A percentile compares a stretch with the other conserved stretches of the same genome.
Conservation (phyloP, 2,329 filamentous ascomycete genomes). For the Fusarium scirpi region DNA sequence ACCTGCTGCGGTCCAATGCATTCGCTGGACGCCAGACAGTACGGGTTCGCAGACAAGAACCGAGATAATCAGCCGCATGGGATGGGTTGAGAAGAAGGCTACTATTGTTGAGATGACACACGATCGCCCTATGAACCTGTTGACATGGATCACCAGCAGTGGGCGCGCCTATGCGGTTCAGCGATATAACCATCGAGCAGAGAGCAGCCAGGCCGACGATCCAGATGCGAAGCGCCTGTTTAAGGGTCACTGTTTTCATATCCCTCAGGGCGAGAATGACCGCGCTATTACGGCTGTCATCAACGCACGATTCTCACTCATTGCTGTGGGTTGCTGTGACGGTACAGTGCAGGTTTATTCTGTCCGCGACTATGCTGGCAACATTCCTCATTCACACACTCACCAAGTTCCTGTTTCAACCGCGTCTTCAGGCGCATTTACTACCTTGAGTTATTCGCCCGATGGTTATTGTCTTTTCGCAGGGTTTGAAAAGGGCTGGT, state of each 20-base stretch:
- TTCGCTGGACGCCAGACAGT: conserved; percentile 90
- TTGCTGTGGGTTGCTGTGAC: conserved; percentile 85
- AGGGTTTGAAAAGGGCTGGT: conserved; percentile 93
- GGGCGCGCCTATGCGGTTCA: conserved; percentile 93
- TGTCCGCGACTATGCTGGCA: conserved; percentile 91
- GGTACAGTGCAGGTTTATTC: conserved; percentile 90
- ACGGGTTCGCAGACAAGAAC: conserved; percentile 88
- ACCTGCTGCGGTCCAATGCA: conserved; percentile 95
- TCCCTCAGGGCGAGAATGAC: conserved; percentile 69
- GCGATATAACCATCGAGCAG: conserved; percentile 63
- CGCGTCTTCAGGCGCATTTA: conserved; percentile 76
- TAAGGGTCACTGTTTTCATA: conserved; percentile 91
- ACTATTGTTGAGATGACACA: conserved; percentile 87
- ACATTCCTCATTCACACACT: conserved; percentile 87
- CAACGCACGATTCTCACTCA: conserved; percentile 93
- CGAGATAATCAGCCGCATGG: conserved; percentile 87
- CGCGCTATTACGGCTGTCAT: conserved; percentile 82
- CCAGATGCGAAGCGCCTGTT: conserved; percentile 76
- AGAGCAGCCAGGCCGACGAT: conserved; percentile 57
- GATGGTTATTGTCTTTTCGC: conserved; percentile 97
- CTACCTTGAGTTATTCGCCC: conserved; percentile 85
- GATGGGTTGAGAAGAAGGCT: conserved; percentile 83
- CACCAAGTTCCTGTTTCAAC: conserved; percentile 77
- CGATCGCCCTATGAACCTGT: conserved; percentile 95
- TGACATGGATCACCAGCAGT: conserved; percentile 90